Conservation (phyloP, 805 yeast genomes). For the Teunomyces stri region DNA sequence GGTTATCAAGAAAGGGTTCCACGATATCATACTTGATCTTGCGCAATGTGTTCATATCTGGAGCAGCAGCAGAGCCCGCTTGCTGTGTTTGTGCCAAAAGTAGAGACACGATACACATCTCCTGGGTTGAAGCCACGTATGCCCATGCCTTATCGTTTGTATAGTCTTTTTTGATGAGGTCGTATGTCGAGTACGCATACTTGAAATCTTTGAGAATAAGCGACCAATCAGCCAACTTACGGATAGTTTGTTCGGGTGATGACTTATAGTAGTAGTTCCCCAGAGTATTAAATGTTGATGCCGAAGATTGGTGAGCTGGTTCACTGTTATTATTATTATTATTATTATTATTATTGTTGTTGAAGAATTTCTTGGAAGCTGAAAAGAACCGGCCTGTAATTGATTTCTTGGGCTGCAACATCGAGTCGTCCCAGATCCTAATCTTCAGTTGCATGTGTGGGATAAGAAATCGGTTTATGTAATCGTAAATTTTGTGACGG, state of each 20-base stretch:
- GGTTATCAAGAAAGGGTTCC: conserved; percentile 64
- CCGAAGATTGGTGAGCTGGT: background rate
- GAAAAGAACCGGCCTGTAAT: conserved; percentile 70
- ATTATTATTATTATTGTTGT: conserved; percentile 18
- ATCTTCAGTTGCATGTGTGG: conserved; percentile 87
- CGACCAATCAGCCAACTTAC: conserved; percentile 90
- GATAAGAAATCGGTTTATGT: conserved; percentile 49
- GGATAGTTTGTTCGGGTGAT: conserved; percentile 67
- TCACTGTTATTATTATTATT: conserved; percentile 2
- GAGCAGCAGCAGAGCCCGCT: conserved; percentile 27
- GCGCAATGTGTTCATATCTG: conserved; percentile 39
- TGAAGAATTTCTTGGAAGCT: conserved; percentile 59
- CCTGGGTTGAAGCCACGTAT: conserved; percentile 80
- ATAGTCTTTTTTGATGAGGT: conserved; percentile 74
- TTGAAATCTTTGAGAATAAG: conserved; percentile 88
- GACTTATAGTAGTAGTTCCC: conserved; percentile 60
- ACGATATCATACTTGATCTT: conserved; percentile 54
- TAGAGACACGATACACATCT: conserved; percentile 76
- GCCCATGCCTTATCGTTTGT: conserved; percentile 76
- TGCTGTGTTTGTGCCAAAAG: conserved; percentile 55
- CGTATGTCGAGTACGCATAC: conserved; percentile 80
- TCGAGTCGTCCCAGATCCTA: conserved; percentile 81
- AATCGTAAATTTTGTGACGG: conserved; percentile 41
- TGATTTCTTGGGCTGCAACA: conserved; percentile 73
- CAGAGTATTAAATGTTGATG: conserved; percentile 43